These are phyloP conservation scores for Breviolum minutum DNA, from an alignment of 73 alveolate genomes.

Conservation along the genomic window DNA sequence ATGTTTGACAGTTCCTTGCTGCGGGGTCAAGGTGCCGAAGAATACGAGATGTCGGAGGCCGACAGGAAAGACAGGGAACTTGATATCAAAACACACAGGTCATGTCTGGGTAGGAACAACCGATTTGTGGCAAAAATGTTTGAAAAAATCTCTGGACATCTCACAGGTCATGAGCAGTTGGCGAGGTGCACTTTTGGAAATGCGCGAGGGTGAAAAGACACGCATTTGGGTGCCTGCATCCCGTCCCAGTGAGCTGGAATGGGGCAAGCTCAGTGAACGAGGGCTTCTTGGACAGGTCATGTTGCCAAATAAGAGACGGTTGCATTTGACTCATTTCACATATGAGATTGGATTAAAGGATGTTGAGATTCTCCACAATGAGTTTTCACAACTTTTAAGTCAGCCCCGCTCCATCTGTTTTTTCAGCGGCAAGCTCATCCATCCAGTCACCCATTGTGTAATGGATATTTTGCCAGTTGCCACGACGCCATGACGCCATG, in stretches of 20 bases:
- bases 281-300: conserved; percentile 28
- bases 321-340: too few relatives aligned
- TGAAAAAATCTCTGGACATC: background rate
- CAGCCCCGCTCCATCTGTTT: too few relatives aligned
- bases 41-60: conserved; percentile 82
- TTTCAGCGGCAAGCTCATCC: too few relatives aligned
- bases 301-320: too few relatives aligned
- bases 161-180: conserved; percentile 48
- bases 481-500: too few relatives aligned
- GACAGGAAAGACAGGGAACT: too few relatives aligned
- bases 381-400: too few relatives aligned
- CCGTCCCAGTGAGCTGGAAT: conserved; percentile 68
- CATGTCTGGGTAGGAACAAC: background rate
- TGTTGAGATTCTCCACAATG: too few relatives aligned
- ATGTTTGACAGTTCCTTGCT: conserved; percentile 83
- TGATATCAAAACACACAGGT: too few relatives aligned
- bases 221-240: conserved; percentile 91
- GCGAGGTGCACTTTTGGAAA: conserved; percentile 76
- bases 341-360: too few relatives aligned
- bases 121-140: background rate
- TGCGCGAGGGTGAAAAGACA: conserved; percentile 87
- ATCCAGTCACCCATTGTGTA: too few relatives aligned
- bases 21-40: conserved; percentile 51
- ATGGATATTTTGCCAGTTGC: too few relatives aligned
- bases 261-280: conserved; percentile 83